Evolutionary conservation across 768 basidiomycete species (phyloP).

Genomic region (Termitomyces sp.): DNA sequence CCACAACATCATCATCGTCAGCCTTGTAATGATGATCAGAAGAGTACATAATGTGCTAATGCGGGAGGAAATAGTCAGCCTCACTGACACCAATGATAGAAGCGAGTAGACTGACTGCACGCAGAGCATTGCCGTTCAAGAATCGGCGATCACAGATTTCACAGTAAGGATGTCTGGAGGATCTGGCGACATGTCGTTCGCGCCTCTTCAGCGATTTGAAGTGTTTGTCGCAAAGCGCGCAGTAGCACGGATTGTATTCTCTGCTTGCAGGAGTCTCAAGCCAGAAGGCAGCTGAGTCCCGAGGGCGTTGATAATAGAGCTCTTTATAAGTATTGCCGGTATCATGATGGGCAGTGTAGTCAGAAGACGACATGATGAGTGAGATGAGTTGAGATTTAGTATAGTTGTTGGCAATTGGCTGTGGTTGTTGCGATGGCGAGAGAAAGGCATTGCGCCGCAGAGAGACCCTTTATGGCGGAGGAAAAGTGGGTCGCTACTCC

Average conservation of each 20-base stretch:
- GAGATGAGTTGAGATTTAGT: not conserved
- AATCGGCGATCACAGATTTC: slow-evolving; percentile 1
- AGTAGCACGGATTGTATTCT: slow-evolving; percentile 1
- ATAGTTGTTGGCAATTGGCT: not conserved
- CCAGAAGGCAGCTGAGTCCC: not conserved
- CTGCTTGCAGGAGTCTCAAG: not conserved
- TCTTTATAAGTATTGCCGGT: not conserved
- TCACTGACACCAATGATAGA: not conserved
- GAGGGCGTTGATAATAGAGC: not conserved
- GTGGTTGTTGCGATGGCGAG: not conserved
- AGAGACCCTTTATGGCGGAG: slow-evolving; percentile 1
- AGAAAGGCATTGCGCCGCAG: not conserved
- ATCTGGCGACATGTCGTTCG: slow-evolving; percentile 3
- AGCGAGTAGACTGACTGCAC: not conserved
- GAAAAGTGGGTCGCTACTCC: slow-evolving; percentile 3
- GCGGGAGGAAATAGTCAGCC: not conserved
- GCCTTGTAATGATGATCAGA: not conserved
- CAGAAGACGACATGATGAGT: not conserved
- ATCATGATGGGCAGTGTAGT: not conserved
- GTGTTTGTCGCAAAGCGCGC: not conserved
- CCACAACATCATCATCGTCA: not conserved
- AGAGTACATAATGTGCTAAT: not conserved
- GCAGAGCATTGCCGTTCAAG: slow-evolving; percentile 4
- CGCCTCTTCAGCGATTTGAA: not conserved
- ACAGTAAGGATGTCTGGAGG: not conserved